Conservation (phyloP, 1,284 basidiomycete species). For the Bondarzewia mesenterica region DNA sequence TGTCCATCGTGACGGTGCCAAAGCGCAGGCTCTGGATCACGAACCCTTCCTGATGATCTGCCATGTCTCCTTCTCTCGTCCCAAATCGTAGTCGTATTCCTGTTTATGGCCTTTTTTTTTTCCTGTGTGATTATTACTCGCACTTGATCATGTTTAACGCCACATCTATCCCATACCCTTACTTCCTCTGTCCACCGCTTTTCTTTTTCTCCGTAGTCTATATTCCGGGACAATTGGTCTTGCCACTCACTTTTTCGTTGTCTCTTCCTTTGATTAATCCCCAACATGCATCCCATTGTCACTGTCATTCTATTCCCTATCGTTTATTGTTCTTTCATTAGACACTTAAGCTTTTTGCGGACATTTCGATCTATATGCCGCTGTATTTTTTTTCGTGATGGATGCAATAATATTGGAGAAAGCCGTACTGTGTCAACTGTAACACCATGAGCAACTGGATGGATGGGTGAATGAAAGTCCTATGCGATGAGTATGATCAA, state of each 20-base stretch:
- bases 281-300: not conserved
- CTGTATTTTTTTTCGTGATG: slow-evolving; percentile 22
- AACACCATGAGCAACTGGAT: not conserved
- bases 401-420: slow-evolving; percentile 14
- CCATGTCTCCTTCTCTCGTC: not conserved
- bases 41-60: slow-evolving; percentile 36
- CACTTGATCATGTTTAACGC: not conserved
- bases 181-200: slow-evolving; percentile 1
- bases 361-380: slow-evolving; percentile 16
- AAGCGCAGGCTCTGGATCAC: slow-evolving; percentile 63
- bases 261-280: not conserved
- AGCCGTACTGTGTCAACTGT: not conserved
- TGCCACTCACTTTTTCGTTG: not conserved
- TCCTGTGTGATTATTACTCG: slow-evolving; percentile 11
- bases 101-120: slow-evolving; percentile 12
- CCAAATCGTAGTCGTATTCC: slow-evolving; percentile 3
- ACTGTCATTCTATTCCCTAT: not conserved
- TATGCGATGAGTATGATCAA: not conserved
- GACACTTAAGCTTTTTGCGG: slow-evolving; percentile 12
- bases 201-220: not conserved
- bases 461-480: not conserved
- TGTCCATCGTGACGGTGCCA: slow-evolving; percentile 74
- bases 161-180: not conserved
- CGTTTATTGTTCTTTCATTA: not conserved
- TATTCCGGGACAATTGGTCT: not conserved